Evolutionary conservation across 2,329 filamentous ascomycete genomes (phyloP), one percentile per base, ranked within the genome.

Genomic region (Fusarium cyanostomum): DNA sequence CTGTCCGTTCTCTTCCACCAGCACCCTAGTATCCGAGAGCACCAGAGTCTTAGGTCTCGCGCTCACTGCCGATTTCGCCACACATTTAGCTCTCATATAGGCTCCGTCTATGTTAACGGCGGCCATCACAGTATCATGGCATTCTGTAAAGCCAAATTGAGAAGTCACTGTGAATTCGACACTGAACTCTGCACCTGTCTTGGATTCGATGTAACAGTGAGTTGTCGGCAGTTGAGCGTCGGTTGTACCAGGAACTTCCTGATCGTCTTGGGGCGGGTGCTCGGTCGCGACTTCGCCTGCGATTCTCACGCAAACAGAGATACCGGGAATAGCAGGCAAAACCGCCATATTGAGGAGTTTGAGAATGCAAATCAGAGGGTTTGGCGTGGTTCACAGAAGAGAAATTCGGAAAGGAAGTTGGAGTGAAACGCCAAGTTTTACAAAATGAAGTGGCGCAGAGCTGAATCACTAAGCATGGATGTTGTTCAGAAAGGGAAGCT

Each of bases 191-290:
- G 61, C 59, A 2, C 54, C 64, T 2, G 62, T 63, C 12, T 52
- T 56, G 4, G 70, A 70, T 26, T 73, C 70, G 5, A 74, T 71
- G 8, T 69, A 73, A 21, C 59, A 69, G 9, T 24, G 42, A 8
- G 34, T 54, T 3, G n/a, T 44, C 0, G 43, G 50, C 3, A 21
- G 11, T 8, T 16, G n/a, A 8, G 10, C 7, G 7, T 39, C 11
- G 7, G 26, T 2, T 3, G 8, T 9, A 21, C 10, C 11, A 1
- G 28, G 3, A 1, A 13, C 2, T 1, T 10, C 16, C 3, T 35
- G 16, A 3, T 34, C 30, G 5, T 60, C 43, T 5, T 41, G 38
- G 4, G 41, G 15, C 3, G 62, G 41, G 24, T 73, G 67, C 31
- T 74, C 71, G 2, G 52, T 61, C 3, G 69, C 68, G 2, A 60